These are phyloP conservation scores for Colletotrichum sojae DNA, from an alignment of 2,329 filamentous ascomycete genomes.

Conservation along the genomic window DNA sequence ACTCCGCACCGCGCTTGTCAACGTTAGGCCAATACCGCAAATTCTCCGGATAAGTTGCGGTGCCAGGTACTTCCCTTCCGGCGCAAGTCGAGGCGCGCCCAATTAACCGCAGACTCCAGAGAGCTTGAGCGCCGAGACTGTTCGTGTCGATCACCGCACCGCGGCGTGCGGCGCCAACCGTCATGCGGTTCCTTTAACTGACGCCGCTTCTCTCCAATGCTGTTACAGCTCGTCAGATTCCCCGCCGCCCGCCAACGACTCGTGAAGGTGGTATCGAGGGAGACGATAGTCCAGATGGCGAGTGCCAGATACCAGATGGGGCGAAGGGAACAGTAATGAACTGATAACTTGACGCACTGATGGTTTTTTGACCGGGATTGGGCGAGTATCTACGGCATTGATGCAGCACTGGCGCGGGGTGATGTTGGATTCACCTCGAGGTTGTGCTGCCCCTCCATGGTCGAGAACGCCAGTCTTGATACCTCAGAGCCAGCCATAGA, in stretches of 20 bases:
- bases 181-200: slow-evolving; percentile 22
- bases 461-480: neutral
- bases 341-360: neutral
- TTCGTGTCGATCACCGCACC: slow-evolving; percentile 2
- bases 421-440: slow-evolving; percentile 9
- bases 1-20: slow-evolving; percentile 3
- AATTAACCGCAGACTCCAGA: slow-evolving; percentile 8
- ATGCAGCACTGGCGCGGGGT: neutral
- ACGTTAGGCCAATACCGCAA: slow-evolving; percentile 18
- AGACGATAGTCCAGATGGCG: neutral
- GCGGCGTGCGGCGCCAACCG: neutral
- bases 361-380: slow-evolving; percentile 9
- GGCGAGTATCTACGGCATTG: neutral
- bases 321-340: neutral
- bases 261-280: slow-evolving; percentile 8
- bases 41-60: slow-evolving; percentile 27
- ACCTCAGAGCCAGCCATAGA: too few relatives aligned
- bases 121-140: slow-evolving; percentile 22
- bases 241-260: slow-evolving; percentile 11
- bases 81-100: slow-evolving; percentile 7
- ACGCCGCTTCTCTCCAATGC: neutral
- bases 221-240: neutral
- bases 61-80: slow-evolving; percentile 17
- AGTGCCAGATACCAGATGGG: neutral
- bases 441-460: slow-evolving; percentile 7